A percentile compares a stretch with the other conserved stretches of the same genome.
Evolutionary conservation across 768 basidiomycete species (phyloP).

Genomic region (Trametes cubensis): DNA sequence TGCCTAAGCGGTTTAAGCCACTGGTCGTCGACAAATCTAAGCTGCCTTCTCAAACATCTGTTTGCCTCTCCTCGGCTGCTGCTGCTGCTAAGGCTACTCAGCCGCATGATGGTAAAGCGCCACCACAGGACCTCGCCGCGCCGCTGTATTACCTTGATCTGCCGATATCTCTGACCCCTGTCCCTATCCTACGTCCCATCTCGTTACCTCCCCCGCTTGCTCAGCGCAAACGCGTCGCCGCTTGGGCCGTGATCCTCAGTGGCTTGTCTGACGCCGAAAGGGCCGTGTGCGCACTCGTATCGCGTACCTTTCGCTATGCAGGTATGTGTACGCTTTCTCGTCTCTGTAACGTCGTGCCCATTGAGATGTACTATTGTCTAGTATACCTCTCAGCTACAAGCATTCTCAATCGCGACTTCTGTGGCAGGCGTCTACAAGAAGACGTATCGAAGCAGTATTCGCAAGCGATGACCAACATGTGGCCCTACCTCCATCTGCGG

Average conservation of each 20-base stretch:
- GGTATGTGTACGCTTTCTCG: slow-evolving; percentile 40
- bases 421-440: slow-evolving; percentile 54
- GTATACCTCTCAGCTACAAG: slow-evolving; percentile 64
- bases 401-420: slow-evolving; percentile 49
- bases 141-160: slow-evolving; percentile 40
- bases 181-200: slow-evolving; percentile 42
- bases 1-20: slow-evolving; percentile 31
- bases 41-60: not conserved
- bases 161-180: slow-evolving; percentile 23
- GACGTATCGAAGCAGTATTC: slow-evolving; percentile 42
- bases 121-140: not conserved
- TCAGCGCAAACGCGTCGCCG: slow-evolving; percentile 56
- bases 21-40: slow-evolving; percentile 17
- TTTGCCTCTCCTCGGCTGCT: not conserved
- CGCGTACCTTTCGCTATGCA: slow-evolving; percentile 64
- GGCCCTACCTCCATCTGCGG: slow-evolving; percentile 70
- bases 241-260: slow-evolving; percentile 58
- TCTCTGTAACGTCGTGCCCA: not conserved
- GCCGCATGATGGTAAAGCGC: too few species aligned
- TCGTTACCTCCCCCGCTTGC: slow-evolving; percentile 60
- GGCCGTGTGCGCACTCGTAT: slow-evolving; percentile 51
- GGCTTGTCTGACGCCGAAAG: slow-evolving; percentile 49
- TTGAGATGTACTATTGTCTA: slow-evolving; percentile 32
- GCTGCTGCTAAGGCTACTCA: not conserved
- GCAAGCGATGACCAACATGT: slow-evolving; percentile 57